These are phyloP conservation scores for Phytopythium montanum DNA, from an alignment of 352 stramenopile genomes.

Conservation along the genomic window DNA sequence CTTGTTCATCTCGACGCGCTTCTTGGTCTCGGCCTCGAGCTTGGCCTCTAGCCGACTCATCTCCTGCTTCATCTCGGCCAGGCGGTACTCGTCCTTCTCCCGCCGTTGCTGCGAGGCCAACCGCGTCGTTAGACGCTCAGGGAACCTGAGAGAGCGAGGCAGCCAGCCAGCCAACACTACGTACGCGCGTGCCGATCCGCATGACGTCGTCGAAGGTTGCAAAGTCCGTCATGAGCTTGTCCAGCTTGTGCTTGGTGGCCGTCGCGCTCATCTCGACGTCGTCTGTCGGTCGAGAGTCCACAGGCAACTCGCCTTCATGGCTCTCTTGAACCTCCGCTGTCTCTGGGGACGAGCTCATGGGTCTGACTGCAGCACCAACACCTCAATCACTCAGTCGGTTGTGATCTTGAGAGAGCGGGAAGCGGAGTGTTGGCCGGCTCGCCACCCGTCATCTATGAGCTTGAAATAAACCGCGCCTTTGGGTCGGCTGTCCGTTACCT, in stretches of 20 bases:
- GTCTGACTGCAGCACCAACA: neutral
- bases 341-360: neutral
- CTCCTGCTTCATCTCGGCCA: constrained; percentile 92
- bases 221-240: constrained; percentile 85
- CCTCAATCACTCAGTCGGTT: neutral
- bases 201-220: constrained; percentile 85
- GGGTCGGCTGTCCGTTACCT: constrained; percentile 4
- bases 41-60: constrained; percentile 89
- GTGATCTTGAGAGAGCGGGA: neutral
- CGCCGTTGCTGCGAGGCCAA: constrained; percentile 65
- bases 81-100: constrained; percentile 91
- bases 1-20: constrained; percentile 94
- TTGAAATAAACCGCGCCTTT: constrained; percentile 1
- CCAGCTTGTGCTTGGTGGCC: constrained; percentile 77
- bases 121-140: neutral
- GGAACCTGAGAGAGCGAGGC: neutral
- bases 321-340: neutral
- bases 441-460: neutral
- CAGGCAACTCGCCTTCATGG: neutral
- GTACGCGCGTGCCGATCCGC: constrained; percentile 74
- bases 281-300: too few species aligned
- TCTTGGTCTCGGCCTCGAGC: constrained; percentile 91
- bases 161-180: neutral
- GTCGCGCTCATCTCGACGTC: constrained; percentile 43
- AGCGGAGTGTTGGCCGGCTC: neutral